Percentiles rank a stretch among this genome's conserved stretches.
phyloP scores from a whole-genome alignment of 1,284 basidiomycete species.

The Cyathus olla region DNA sequence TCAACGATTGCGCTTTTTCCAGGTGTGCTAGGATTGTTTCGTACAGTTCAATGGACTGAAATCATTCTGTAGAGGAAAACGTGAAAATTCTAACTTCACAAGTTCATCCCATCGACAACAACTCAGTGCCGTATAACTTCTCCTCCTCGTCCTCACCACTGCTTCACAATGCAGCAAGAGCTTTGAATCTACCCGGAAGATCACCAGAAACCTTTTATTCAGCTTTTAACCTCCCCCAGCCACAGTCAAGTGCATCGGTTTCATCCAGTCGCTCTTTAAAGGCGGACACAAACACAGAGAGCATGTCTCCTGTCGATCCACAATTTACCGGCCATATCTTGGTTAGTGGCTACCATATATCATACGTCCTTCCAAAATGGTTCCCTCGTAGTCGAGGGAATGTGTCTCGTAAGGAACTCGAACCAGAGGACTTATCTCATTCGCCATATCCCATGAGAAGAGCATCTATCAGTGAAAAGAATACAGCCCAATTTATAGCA shows the following conservation, averaged over 20 bases:
- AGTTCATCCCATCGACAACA: slow-evolving; percentile 78
- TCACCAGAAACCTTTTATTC: slow-evolving; percentile 69
- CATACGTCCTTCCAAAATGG: slow-evolving; percentile 80
- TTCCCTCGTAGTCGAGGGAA: slow-evolving; percentile 55
- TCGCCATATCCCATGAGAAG: slow-evolving; percentile 55
- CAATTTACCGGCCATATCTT: slow-evolving; percentile 80
- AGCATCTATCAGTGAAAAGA: slow-evolving; percentile 67
- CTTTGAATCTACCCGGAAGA: slow-evolving; percentile 72
- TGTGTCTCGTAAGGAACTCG: slow-evolving; percentile 12
- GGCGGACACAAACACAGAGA: slow-evolving; percentile 37
- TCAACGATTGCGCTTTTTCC: slow-evolving; percentile 78
- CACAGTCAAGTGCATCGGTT: slow-evolving; percentile 39
- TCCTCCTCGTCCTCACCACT: slow-evolving; percentile 71
- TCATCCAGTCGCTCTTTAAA: slow-evolving; percentile 51
- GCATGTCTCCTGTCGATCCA: slow-evolving; percentile 60
- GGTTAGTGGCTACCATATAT: slow-evolving; percentile 80
- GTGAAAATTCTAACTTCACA: slow-evolving; percentile 77
- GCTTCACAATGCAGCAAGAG: slow-evolving; percentile 74
- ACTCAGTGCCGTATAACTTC: slow-evolving; percentile 80
- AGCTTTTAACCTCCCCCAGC: slow-evolving; percentile 57
- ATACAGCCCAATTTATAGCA: slow-evolving; percentile 77
- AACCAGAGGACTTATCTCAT: slow-evolving; percentile 41
- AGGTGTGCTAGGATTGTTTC: slow-evolving; percentile 51
- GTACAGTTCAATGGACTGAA: too few species aligned
- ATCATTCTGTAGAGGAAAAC: slow-evolving; percentile 70